Conservation (phyloP, 1,139 yeast species). For the Candida sp. region DNA sequence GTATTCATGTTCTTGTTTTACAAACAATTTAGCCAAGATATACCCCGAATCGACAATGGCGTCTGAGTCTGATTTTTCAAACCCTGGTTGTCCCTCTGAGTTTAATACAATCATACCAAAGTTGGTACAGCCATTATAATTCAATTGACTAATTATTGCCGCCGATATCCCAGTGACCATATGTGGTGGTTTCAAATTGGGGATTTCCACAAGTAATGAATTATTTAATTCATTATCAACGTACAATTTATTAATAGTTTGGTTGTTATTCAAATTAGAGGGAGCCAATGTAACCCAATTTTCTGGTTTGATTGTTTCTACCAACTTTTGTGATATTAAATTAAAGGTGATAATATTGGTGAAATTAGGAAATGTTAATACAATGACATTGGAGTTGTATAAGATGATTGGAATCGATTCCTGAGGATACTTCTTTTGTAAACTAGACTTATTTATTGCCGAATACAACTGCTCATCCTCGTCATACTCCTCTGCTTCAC, state of each 20-base stretch:
- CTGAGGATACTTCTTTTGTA: conserved; percentile 19
- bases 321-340: conserved; percentile 21
- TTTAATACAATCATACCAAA: conserved; percentile 28
- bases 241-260: conserved; percentile 23
- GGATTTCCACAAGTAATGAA: conserved; percentile 15
- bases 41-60: conserved; percentile 32
- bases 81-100: conserved; percentile 59
- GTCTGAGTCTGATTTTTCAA: conserved; percentile 41
- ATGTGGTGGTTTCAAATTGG: conserved; percentile 51
- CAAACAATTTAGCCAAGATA: conserved; percentile 16
- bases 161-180: conserved; percentile 52
- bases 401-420: conserved; percentile 21
- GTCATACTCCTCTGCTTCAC: conserved; percentile 38
- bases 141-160: conserved; percentile 31
- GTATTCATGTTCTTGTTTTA: conserved; percentile 15
- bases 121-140: conserved; percentile 9
- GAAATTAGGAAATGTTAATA: conserved; percentile 28
- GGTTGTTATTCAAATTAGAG: conserved; percentile 28
- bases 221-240: conserved; percentile 16
- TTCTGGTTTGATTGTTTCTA: conserved; percentile 8
- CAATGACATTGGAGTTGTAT: conserved; percentile 4
- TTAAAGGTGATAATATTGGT: conserved; percentile 28
- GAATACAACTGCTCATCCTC: conserved; percentile 56
- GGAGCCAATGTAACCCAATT: conserved; percentile 35
- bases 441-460: conserved; percentile 21